Conservation (phyloP, 495 filamentous ascomycete genomes). For the Trichoderma reesei region DNA sequence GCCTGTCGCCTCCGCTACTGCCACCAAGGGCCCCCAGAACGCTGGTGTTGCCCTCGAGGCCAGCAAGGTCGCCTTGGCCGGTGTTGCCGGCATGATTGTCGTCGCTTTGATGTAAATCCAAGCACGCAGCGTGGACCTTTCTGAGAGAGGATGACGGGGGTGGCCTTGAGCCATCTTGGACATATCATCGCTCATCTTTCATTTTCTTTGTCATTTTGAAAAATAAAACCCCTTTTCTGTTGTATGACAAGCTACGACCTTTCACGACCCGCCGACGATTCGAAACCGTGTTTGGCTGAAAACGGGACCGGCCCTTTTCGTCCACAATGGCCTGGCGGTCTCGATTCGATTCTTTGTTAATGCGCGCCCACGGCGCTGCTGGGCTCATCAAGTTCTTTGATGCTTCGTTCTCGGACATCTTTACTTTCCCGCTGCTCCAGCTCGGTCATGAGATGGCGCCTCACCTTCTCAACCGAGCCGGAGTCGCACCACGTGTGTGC, state of each 20-base stretch:
- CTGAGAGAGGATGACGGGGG: neutral
- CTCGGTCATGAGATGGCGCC: neutral
- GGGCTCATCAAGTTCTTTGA: neutral
- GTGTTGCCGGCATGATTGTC: slow-evolving; percentile 34
- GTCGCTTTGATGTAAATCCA: slow-evolving; percentile 34
- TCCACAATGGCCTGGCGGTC: slow-evolving; percentile 6
- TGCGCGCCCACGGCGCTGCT: neutral
- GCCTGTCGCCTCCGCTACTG: slow-evolving; percentile 19
- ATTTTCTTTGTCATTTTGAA: neutral
- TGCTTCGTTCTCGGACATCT: neutral
- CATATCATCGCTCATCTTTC: neutral
- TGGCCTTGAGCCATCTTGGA: neutral
- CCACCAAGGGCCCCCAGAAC: slow-evolving; percentile 21
- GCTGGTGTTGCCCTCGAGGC: slow-evolving; percentile 24
- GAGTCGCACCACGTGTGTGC: neutral
- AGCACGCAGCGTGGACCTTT: neutral
- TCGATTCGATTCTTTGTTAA: neutral
- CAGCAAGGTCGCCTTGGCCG: slow-evolving; percentile 30
- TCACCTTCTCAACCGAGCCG: neutral
- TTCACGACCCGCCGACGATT: slow-evolving; percentile 7
- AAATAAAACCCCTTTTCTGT: slow-evolving; percentile 3
- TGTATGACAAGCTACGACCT: slow-evolving; percentile 1
- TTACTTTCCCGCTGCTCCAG: neutral
- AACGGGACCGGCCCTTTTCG: slow-evolving; percentile 3
- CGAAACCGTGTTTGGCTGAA: neutral